A percentile compares a stretch with the other conserved stretches of the same genome.
Conservation (phyloP, 108 stramenopile species). For the Epipyxis sp. region DNA sequence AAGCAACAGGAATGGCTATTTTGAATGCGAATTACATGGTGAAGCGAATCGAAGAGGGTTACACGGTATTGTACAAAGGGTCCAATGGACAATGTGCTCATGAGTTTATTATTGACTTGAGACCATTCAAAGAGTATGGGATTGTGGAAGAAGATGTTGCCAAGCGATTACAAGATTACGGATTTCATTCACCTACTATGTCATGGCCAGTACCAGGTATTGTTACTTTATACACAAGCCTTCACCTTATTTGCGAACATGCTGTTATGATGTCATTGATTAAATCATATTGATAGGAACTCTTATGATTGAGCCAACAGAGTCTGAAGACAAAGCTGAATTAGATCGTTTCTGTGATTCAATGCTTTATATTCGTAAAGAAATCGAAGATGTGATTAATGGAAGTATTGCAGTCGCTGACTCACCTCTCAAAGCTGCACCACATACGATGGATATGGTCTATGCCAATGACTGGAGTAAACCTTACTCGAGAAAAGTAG, state of each 20-base stretch:
- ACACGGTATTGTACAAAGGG: conserved; percentile 80
- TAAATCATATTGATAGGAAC: too few species aligned
- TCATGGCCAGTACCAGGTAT: conserved; percentile 98
- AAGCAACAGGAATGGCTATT: conserved; percentile 69
- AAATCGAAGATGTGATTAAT: conserved; percentile 90
- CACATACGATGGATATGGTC: conserved; percentile 87
- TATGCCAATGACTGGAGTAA: conserved; percentile 80
- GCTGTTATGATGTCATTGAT: too few species aligned
- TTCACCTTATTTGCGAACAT: too few species aligned
- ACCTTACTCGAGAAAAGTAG: conserved; percentile 76
- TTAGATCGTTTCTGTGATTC: conserved; percentile 94
- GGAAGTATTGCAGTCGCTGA: conserved; percentile 77
- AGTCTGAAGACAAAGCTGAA: conserved; percentile 93
- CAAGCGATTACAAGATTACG: conserved; percentile 94
- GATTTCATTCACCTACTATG: conserved; percentile 99
- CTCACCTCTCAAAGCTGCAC: conserved; percentile 87
- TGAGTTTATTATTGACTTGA: conserved; percentile 96
- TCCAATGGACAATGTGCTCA: conserved; percentile 97
- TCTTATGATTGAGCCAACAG: conserved; percentile 98
- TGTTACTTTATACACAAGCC: too few species aligned
- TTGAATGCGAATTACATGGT: conserved; percentile 99
- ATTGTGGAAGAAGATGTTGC: conserved; percentile 95
- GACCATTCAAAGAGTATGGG: conserved; percentile 82
- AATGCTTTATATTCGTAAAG: conserved; percentile 89
- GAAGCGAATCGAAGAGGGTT: conserved; percentile 79